Conservation (phyloP, 306 rosid species). For the Luffa acutangula region DNA sequence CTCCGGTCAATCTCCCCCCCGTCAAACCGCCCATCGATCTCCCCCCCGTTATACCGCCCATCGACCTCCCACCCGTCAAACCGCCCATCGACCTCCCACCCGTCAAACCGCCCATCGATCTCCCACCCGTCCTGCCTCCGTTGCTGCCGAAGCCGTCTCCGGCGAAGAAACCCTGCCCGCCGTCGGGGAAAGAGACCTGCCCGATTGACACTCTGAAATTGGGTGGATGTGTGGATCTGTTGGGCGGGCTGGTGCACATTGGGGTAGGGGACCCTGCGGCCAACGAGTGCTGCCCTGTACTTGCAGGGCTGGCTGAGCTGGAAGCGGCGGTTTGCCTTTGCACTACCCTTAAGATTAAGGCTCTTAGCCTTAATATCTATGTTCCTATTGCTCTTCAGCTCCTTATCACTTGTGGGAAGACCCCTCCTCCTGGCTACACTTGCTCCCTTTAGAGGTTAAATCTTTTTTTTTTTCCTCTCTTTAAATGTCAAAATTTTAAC, state of each 20-base stretch:
- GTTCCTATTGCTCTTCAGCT: conserved; percentile 92
- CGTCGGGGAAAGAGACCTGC: conserved; percentile 41
- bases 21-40: conserved; percentile 1
- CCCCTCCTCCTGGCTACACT: conserved; percentile 95
- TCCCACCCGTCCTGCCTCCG: not conserved
- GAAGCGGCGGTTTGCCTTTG: conserved; percentile 92
- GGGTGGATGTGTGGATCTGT: conserved; percentile 76
- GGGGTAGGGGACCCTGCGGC: conserved; percentile 69
- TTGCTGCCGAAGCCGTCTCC: not conserved
- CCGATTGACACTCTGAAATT: conserved; percentile 80
- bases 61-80: conserved; percentile 4
- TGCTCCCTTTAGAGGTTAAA: conserved; percentile 60
- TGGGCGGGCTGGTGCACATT: conserved; percentile 67
- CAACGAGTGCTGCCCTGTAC: conserved; percentile 70
- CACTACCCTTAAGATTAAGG: conserved; percentile 79
- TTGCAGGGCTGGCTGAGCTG: conserved; percentile 56
- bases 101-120: not conserved
- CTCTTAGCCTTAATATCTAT: conserved; percentile 65
- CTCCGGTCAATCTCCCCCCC: conserved; percentile 12
- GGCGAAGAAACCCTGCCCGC: conserved; percentile 26
- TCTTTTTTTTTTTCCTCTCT: too few relatives aligned
- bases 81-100: not conserved
- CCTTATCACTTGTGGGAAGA: conserved; percentile 77
- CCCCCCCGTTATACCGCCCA: not conserved
- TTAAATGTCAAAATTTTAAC: too few relatives aligned